Evolutionary conservation across 768 basidiomycete species (phyloP), one percentile per base, ranked within the genome.

Genomic region (Tricholomella constricta): DNA sequence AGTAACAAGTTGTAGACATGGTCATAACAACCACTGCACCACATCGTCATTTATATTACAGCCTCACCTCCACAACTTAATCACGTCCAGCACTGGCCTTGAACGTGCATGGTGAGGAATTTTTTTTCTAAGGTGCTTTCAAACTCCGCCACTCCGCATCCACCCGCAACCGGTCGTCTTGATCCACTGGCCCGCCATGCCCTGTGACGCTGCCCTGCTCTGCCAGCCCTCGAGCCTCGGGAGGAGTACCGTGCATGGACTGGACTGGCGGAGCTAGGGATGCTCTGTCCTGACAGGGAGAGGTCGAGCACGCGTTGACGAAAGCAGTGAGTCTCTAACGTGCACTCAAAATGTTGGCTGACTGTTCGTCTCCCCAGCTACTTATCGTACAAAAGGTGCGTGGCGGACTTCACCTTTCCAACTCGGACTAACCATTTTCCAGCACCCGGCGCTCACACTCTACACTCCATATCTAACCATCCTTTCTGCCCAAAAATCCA

Each of bases 211-310:
- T 88, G 85, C 64, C 72, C 88, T 11, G 59, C 69, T 0, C 57
- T 83, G 0, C 70, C 73, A 2, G 72, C 75, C 11, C 71, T 90
- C 1, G 78, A 82, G 5, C 76, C 78, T 5, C 78, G 80, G 46
- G 65, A 84, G 8, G 88, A 90, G 60, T 90, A 87, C 62, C 73
- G 83, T 7, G 87, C 87, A 1, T 89, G 85, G 82, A 83, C 83
- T 1, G 78, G 79, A 9, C 58, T 91, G 0, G 88, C 83, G 0
- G 89, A 91, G 65, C 60, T 88, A 1, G 89, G 88, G 3, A 75
- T 90, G 62, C 73, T 73, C 54, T 55, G 75, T 82, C 38, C 67
- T 2, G 73, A 72, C n/a, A n/a, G n/a, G n/a, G n/a, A n/a, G n/a
- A n/a, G n/a, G 81, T 87, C 19, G 87, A 89, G 62, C 82, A 77